Evolutionary conservation across 2,329 filamentous ascomycete species (phyloP).

Genomic region (Trichophyton benhamiae): DNA sequence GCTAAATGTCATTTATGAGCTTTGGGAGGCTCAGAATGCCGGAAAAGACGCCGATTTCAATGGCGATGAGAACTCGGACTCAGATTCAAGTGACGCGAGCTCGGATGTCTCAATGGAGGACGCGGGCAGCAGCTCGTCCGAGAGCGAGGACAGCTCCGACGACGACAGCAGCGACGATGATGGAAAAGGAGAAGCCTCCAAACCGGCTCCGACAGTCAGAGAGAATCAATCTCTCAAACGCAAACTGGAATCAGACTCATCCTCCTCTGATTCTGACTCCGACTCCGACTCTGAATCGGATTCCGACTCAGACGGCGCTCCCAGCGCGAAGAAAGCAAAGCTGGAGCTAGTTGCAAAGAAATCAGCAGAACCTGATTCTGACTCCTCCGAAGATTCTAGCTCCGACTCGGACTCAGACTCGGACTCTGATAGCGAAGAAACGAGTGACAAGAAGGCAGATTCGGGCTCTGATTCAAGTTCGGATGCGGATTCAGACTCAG

Average conservation of each 20-base stretch:
- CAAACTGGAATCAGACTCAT: conserved; percentile 41
- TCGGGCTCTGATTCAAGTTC: not conserved
- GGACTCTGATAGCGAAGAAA: not conserved
- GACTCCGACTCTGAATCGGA: conserved; percentile 4
- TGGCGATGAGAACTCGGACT: conserved; percentile 20
- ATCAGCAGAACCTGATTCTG: not conserved
- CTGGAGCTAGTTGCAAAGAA: not conserved
- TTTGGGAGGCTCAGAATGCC: conserved; percentile 16
- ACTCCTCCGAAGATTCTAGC: not conserved
- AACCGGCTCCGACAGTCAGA: conserved; percentile 19
- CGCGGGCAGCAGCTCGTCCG: conserved; percentile 28
- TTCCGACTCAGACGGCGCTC: conserved; percentile 4
- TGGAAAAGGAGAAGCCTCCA: conserved; percentile 13
- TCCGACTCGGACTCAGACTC: not conserved
- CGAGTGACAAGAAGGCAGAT: not conserved
- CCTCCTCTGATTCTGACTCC: conserved; percentile 9
- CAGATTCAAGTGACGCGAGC: conserved; percentile 26
- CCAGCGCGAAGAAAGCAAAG: conserved; percentile 6
- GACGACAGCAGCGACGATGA: conserved; percentile 34
- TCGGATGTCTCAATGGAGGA: conserved; percentile 33
- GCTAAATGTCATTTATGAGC: conserved; percentile 30
- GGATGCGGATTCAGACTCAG: conserved; percentile 8
- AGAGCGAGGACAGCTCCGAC: conserved; percentile 37
- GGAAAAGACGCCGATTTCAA: conserved; percentile 18
- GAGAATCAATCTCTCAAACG: conserved; percentile 37